Conservation (phyloP, 2,329 filamentous ascomycete species). For the Gaeumannomyces tritici region DNA sequence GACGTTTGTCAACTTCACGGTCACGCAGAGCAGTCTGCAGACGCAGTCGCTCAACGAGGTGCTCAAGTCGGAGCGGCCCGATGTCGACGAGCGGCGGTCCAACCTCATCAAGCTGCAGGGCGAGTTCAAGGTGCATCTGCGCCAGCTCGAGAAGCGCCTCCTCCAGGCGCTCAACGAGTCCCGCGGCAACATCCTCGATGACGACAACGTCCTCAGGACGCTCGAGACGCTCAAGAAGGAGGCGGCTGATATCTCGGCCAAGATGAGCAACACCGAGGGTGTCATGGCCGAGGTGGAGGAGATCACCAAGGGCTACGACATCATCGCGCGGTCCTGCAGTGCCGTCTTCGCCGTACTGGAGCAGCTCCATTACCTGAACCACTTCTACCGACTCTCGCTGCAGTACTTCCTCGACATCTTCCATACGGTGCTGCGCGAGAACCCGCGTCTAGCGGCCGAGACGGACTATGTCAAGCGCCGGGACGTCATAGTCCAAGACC, state of each 20-base stretch:
- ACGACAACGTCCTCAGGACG: conserved; percentile 96
- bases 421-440: conserved; percentile 76
- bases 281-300: conserved; percentile 97
- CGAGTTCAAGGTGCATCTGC: conserved; percentile 97
- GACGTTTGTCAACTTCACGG: conserved; percentile 98
- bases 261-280: conserved; percentile 94
- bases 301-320: conserved; percentile 88
- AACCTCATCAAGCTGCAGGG: conserved; percentile 98
- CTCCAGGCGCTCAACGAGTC: conserved; percentile 95
- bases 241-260: conserved; percentile 87
- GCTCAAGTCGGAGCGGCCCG: conserved; percentile 91
- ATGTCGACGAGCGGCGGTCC: conserved; percentile 90
- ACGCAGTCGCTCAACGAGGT: conserved; percentile 97
- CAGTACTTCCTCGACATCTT: conserved; percentile 99
- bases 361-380: conserved; percentile 94
- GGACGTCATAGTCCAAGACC: conserved; percentile 80
- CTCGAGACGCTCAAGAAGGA: conserved; percentile 97
- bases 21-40: conserved; percentile 96
- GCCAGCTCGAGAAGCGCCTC: conserved; percentile 87
- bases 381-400: conserved; percentile 98
- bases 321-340: conserved; percentile 90
- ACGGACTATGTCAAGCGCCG: conserved; percentile 71
- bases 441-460: conserved; percentile 61
- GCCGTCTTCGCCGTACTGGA: conserved; percentile 95
- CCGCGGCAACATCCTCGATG: conserved; percentile 93